phyloP scores from a whole-genome alignment of 2,329 filamentous ascomycete species.

The Ophiostoma triangulosporum region DNA sequence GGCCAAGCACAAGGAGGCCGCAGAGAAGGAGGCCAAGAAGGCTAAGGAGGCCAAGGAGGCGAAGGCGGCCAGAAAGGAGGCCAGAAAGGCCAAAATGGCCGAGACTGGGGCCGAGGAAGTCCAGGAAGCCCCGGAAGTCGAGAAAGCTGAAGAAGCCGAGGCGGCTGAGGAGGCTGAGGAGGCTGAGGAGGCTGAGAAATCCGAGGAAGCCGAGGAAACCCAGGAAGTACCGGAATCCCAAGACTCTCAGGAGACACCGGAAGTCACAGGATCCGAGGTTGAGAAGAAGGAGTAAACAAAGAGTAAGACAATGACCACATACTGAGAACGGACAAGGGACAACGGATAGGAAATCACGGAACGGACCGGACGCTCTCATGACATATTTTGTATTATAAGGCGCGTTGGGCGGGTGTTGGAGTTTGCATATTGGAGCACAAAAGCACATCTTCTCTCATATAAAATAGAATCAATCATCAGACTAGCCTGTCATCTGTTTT shows the following conservation, averaged over 20 bases:
- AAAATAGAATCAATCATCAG: too few species aligned
- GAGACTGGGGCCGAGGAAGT: not conserved
- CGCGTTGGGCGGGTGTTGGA: not conserved
- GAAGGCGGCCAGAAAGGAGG: too few species aligned
- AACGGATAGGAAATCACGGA: not conserved
- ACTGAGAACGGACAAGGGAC: not conserved
- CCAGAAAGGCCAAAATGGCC: not conserved
- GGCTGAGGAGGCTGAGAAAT: not conserved
- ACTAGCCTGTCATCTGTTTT: too few species aligned
- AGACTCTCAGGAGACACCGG: too few species aligned
- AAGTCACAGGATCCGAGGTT: too few species aligned
- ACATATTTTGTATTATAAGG: not conserved
- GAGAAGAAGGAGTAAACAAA: not conserved
- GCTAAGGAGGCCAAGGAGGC: not conserved
- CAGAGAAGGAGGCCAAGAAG: not conserved
- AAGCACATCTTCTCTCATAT: conserved; percentile 1
- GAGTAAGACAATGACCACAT: not conserved
- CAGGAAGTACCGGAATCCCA: too few species aligned
- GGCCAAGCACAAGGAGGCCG: not conserved
- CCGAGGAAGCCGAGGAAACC: not conserved
- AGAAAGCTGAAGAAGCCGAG: not conserved
- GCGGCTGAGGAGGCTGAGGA: not conserved
- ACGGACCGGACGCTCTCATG: not conserved
- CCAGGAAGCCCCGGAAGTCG: not conserved
- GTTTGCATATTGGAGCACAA: not conserved